Base-by-base conservation (phyloP, 179 eudicot genomes). In the Amaranthus tricolor region DNA sequence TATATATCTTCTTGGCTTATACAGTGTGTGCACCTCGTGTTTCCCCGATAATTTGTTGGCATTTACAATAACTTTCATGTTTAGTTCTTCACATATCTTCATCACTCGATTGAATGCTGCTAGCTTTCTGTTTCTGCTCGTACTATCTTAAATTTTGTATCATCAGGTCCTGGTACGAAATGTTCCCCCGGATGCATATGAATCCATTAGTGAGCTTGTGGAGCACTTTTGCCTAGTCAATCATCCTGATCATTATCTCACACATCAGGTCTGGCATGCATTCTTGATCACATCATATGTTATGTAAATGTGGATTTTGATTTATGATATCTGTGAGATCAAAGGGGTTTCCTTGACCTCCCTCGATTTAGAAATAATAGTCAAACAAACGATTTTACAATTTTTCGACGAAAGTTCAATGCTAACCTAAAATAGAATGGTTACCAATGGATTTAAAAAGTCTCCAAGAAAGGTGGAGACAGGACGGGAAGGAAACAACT, bases 181-280 rank as follows among this genome's bases (percentile, higher is more conserved):
- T 83, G 89, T 94, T 66, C 97, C 97, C 51, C 91, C 94, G 20
- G 97, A 92, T 74, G 81, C 87, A n/a, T 94, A 92, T 83, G 97
- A 94, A 86, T 85, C 97, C 17, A 84, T 85, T 72, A 84, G 90
- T 51, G 96, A 94, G 87, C 82, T 80, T 83, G 98, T 94, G 73
- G 98, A 94, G 87, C 98, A 94, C 82, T 94, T 94, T 81, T 94
- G 90, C 82, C 76, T 94, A 73, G 98, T 94, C 88, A 94, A 94
- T 82, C 98, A 94, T 82, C 97, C 96, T 16, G 96, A 90, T 81
- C 84, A 92, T 75, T 94, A 94, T 87, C 96, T 92, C 49, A 83
- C 88, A 71, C 91, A 90, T 84, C 97, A 94, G 98, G 98, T 94
- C 51, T 57, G 79, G 53, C 62, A 47, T 66, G 53, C 62, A 47